Evolutionary conservation across 371 early-diverging fungal species (phyloP), one percentile per base, ranked within the genome.

Genomic region (Synchytrium microbalum): DNA sequence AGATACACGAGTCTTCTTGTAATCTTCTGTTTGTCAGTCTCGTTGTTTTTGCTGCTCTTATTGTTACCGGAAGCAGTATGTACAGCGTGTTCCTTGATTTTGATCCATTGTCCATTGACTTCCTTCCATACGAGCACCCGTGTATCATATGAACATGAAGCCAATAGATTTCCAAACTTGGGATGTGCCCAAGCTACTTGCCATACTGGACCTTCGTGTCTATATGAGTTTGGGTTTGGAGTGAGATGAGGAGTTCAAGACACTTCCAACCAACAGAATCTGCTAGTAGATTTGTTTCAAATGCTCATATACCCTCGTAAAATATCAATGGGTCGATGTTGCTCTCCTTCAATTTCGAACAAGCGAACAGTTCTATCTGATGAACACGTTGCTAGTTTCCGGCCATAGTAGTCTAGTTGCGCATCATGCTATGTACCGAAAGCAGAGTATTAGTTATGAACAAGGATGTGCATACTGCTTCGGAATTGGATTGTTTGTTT

Each of bases 101-200:
- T 86, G 31, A 86, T 72, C 92, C 95, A 98, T 5, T 72, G 75
- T 59, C 90, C 88, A 58, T 89, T 88, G 55, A 82, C 61, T 60
- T 96, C 95, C 68, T 92, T 92, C 91, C 95, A 98, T 59, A 98
- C 89, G 69, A 92, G 83, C 31, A 96, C 96, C 58, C 88, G 87
- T 32, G 90, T 88, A 72, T 98, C 98, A 70, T 95, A 96, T 26
- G 94, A 92, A 76, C 96, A 95, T 16, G 95, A 94, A 13, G 96
- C 98, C 53, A 98, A 80, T 57, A 96, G 87, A 65, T 83, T 88
- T 58, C 96, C 96, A 73, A 90, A 96, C 75, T 95, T 94, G 38
- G 98, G 98, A 72, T 98, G 98, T 2, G 95, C 95, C 98, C 98
- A 98, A 14, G 93, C 80, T n/a, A 98, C 92, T 75, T 95, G 95